Percentiles rank a stretch among this genome's conserved stretches.
phyloP scores from a whole-genome alignment of 129 eudicot species.

The Rutidosis leptorrhynchoides region DNA sequence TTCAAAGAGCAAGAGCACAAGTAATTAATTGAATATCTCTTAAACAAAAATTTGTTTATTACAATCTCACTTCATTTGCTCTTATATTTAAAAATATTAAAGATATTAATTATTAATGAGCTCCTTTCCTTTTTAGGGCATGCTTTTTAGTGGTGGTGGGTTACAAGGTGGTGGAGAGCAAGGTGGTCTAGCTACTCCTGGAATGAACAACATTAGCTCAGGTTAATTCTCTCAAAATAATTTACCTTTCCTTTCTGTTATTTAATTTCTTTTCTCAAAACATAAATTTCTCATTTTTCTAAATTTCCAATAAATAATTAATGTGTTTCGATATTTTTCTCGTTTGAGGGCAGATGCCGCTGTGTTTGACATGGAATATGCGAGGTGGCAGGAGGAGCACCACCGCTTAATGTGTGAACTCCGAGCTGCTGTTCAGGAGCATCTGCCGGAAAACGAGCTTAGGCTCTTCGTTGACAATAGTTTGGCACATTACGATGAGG shows the following conservation, averaged over 20 bases:
- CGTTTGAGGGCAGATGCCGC: constrained; percentile 65
- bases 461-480: constrained; percentile 65
- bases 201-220: too few species aligned
- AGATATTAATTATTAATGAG: too few species aligned
- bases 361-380: constrained; percentile 83
- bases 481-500: constrained; percentile 76
- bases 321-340: background rate
- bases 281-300: too few species aligned
- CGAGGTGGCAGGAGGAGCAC: constrained; percentile 85
- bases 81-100: too few species aligned
- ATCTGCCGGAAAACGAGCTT: constrained; percentile 64
- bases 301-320: background rate
- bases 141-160: too few species aligned
- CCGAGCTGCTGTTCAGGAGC: constrained; percentile 67
- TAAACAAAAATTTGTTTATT: constrained; percentile 8
- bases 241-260: too few species aligned
- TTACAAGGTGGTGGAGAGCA: too few species aligned
- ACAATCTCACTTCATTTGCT: too few species aligned
- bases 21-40: constrained; percentile 14
- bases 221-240: too few species aligned
- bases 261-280: too few species aligned
- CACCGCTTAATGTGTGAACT: constrained; percentile 71
- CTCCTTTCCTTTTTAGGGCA: too few species aligned
- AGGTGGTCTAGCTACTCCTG: too few species aligned
- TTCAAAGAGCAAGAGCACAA: constrained; percentile 79